Evolutionary conservation across 177 flowering plant genomes (phyloP).

Genomic region (Vitis hybrid): DNA sequence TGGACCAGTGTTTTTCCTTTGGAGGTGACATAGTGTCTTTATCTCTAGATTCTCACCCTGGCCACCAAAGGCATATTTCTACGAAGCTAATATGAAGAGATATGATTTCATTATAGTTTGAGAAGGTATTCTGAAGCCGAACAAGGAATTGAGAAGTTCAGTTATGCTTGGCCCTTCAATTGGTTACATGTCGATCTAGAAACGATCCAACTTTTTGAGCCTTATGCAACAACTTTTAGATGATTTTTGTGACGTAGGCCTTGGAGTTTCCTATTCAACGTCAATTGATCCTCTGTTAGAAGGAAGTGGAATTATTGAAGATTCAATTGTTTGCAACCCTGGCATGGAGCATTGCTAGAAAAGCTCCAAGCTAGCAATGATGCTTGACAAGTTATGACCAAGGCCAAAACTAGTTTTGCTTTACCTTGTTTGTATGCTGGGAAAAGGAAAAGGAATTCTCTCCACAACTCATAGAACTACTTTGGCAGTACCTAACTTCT

Average conservation of each 20-base stretch:
- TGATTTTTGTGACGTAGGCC: conserved; percentile 49
- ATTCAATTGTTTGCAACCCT: conserved; percentile 14
- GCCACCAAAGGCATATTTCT: conserved; percentile 7
- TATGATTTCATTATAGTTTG: conserved; percentile 1
- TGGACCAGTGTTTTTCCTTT: conserved; percentile 8
- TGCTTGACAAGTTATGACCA: conserved; percentile 59
- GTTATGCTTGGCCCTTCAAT: conserved; percentile 68
- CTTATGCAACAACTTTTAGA: conserved; percentile 67
- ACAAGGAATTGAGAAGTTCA: conserved; percentile 21
- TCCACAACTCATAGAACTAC: too few species aligned
- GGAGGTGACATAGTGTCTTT: conserved; percentile 35
- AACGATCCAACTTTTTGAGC: conserved; percentile 55
- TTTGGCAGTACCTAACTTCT: too few species aligned
- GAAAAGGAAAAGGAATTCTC: too few species aligned
- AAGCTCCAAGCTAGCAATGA: conserved; percentile 43
- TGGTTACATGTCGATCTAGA: conserved; percentile 60
- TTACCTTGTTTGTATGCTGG: background rate
- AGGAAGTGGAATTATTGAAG: conserved; percentile 11
- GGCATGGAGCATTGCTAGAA: conserved; percentile 27
- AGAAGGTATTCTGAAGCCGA: conserved; percentile 11
- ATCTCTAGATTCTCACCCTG: conserved; percentile 39
- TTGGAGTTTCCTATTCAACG: conserved; percentile 21
- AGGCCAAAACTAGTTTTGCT: too few species aligned
- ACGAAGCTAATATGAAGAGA: conserved; percentile 22
- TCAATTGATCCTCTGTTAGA: conserved; percentile 16